phyloP scores from a whole-genome alignment of 345 rosid species.

The Gossypium mustelinum region DNA sequence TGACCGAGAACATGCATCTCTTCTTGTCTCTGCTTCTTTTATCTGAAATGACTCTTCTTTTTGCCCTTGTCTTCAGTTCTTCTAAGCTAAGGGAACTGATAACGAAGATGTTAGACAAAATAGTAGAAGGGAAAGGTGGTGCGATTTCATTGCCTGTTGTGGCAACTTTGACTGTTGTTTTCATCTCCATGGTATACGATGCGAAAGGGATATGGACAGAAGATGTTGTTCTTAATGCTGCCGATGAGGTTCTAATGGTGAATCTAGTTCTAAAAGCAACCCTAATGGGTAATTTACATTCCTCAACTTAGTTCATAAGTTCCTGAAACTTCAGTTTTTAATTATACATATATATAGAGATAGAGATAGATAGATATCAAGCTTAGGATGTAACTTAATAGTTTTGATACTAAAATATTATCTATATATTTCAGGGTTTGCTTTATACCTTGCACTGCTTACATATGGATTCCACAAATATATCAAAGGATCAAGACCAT shows the following conservation, averaged over 20 bases:
- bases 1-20: conserved; percentile 34
- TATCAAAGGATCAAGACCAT: conserved; percentile 22
- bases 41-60: conserved; percentile 34
- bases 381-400: background rate
- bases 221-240: conserved; percentile 33
- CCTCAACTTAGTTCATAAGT: background rate
- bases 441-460: conserved; percentile 33
- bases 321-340: background rate
- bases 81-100: conserved; percentile 39
- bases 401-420: background rate
- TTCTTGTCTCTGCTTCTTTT: conserved; percentile 32
- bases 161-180: conserved; percentile 37
- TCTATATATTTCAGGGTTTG: conserved; percentile 30
- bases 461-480: conserved; percentile 32
- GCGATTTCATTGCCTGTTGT: conserved; percentile 41
- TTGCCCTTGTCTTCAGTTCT: conserved; percentile 29
- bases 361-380: background rate
- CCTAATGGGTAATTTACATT: conserved; percentile 39
- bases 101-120: conserved; percentile 28
- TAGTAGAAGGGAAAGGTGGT: conserved; percentile 44
- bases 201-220: conserved; percentile 25
- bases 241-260: conserved; percentile 43
- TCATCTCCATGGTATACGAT: conserved; percentile 22
- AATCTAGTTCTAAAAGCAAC: conserved; percentile 40
- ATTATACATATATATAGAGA: too few species aligned